Conservation (phyloP, 139 green algal genomes). For the Ettlia oleoabundans region DNA sequence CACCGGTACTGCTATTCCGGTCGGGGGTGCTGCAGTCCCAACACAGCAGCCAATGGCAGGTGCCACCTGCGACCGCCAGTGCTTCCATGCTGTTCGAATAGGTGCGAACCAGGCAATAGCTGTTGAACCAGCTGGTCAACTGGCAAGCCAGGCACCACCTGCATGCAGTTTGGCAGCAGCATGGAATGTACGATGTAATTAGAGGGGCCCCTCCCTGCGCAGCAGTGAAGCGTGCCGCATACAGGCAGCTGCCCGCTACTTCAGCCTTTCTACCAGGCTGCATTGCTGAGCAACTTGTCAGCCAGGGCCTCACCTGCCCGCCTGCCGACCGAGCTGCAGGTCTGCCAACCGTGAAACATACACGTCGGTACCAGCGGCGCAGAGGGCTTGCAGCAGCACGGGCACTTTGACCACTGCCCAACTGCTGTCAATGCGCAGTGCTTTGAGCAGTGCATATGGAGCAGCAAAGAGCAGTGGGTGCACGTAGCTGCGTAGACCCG, state of each 20-base stretch:
- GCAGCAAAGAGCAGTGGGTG: conserved; percentile 73
- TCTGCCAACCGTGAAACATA: conserved; percentile 44
- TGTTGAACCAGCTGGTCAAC: conserved; percentile 75
- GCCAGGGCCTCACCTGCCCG: conserved; percentile 32
- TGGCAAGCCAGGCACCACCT: conserved; percentile 63
- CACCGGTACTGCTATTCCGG: too few relatives aligned
- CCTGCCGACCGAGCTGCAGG: conserved; percentile 27
- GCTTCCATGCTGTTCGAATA: conserved; percentile 76
- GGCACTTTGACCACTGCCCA: conserved; percentile 42
- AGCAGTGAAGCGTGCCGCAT: too few relatives aligned
- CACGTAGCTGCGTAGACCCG: conserved; percentile 57
- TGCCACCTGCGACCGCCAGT: conserved; percentile 28
- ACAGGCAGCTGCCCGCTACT: background rate
- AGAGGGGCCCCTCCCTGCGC: too few relatives aligned
- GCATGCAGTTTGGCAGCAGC: conserved; percentile 5
- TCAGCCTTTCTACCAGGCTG: background rate
- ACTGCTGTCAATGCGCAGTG: conserved; percentile 29
- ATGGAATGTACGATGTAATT: too few relatives aligned
- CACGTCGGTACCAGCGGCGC: conserved; percentile 55
- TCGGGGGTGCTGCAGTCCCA: background rate
- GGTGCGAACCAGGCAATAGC: conserved; percentile 69
- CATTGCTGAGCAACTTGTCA: background rate
- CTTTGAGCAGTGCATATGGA: conserved; percentile 51
- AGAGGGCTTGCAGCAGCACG: conserved; percentile 54
- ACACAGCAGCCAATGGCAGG: conserved; percentile 51